These are phyloP conservation scores for Dichomitus squalens DNA, from an alignment of 1,284 basidiomycete genomes.

Conservation along the genomic window DNA sequence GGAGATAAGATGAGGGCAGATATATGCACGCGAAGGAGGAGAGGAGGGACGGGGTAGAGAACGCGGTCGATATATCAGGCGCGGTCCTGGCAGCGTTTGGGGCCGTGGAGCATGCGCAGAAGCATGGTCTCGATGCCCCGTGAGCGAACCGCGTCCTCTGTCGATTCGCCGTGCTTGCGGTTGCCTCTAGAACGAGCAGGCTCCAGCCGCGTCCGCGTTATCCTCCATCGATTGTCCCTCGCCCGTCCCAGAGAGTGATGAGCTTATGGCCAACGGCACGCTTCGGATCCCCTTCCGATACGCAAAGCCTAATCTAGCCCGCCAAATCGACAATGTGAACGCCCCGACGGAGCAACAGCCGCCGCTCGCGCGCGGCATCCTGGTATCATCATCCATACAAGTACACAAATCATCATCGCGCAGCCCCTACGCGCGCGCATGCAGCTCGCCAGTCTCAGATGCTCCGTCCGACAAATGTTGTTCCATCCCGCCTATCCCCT, in stretches of 20 bases:
- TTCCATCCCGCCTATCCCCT: not conserved
- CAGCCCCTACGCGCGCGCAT: not conserved
- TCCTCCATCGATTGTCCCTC: constrained; percentile 15
- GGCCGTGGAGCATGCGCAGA: not conserved
- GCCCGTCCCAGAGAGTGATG: not conserved
- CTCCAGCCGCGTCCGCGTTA: not conserved
- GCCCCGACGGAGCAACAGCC: not conserved
- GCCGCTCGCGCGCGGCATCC: not conserved
- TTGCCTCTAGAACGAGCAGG: not conserved
- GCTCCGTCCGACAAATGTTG: not conserved
- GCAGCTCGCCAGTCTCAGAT: not conserved
- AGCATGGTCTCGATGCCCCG: not conserved
- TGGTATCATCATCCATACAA: constrained; percentile 19
- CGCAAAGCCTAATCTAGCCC: not conserved
- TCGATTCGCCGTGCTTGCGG: not conserved
- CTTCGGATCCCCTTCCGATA: constrained; percentile 2
- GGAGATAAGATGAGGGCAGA: constrained; percentile 32
- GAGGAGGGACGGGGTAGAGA: constrained; percentile 1
- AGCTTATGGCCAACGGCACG: not conserved
- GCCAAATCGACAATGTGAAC: not conserved
- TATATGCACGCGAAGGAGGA: constrained; percentile 6
- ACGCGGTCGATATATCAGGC: constrained; percentile 5
- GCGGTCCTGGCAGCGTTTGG: not conserved
- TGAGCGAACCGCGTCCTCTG: not conserved
- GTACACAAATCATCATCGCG: constrained; percentile 13